Evolutionary conservation across 2,329 filamentous ascomycete genomes (phyloP), one percentile per base, ranked within the genome.

Genomic region (Albifimbria verrucaria): DNA sequence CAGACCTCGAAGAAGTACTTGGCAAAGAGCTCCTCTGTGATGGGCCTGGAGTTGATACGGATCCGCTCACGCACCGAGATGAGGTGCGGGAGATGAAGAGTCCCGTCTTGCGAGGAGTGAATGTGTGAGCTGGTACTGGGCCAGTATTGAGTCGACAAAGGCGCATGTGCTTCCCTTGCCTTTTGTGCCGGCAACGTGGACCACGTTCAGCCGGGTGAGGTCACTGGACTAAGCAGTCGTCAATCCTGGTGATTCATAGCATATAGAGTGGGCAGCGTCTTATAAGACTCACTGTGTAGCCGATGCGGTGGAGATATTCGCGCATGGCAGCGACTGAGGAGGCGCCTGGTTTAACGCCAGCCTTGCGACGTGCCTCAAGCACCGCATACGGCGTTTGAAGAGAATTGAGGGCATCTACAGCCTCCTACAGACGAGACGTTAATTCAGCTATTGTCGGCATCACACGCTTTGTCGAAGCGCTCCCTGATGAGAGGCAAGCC

Each of bases 381-480:
- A 91, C 81, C 48, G 88, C 83, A 67, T 88, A 93, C 50, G 96
- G 95, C 42, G 89, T 91, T 71, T 99, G 94, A 49, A 97, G 84
- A 44, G 90, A 88, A 71, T 97, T 97, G 65, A 97, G 82, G 39
- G 89, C 85, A 60, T 85, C 78, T 57, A 97, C 86, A 47, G 93
- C 94, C 68, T 94, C 91, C 91, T 96, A 59, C 2, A 21, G 17
- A 11, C 21, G 17, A 25, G 24, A 28, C 17, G n/a, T 4, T 24
- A 42, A 39, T 39, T 39, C 32, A n/a, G 32, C 11, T 39, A 12
- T 39, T 39, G 46, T 59, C 22, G 63, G 53, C 26, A 20, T 41
- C 7, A 52, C 45, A 41, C 15, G 7, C 26, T 32, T 32, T 32
- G 26, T 32, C 26, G 11, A 39, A 39, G 11, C 5, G 32, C 7